Percentiles rank a stretch among this genome's conserved stretches.
These are phyloP conservation scores for Clavispora asparagi DNA, from an alignment of 805 yeast species.

Conservation along the genomic window DNA sequence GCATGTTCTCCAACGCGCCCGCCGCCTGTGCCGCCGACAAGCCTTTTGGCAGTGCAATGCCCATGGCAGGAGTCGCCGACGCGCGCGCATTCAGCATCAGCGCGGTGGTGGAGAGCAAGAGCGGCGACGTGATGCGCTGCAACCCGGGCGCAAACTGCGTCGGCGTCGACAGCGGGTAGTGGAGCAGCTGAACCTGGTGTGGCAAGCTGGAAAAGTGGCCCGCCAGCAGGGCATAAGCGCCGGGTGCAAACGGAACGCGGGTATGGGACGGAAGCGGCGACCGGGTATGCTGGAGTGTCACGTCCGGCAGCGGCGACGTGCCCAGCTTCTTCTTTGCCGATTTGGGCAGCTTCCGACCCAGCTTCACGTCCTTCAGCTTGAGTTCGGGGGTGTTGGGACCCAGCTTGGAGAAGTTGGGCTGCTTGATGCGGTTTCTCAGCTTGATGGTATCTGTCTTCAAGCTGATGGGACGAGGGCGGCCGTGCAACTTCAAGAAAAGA, in stretches of 20 bases:
- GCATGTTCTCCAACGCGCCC: constrained; percentile 41
- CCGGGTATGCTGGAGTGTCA: constrained; percentile 3
- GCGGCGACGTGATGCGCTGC: constrained; percentile 59
- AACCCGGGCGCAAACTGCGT: constrained; percentile 65
- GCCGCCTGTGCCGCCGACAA: constrained; percentile 34
- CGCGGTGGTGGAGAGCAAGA: constrained; percentile 49
- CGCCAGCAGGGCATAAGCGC: constrained; percentile 9
- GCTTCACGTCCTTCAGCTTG: constrained; percentile 42
- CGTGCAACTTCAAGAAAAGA: constrained; percentile 82
- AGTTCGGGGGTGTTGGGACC: constrained; percentile 54
- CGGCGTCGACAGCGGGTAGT: constrained; percentile 66
- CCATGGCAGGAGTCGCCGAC: constrained; percentile 11
- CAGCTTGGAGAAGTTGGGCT: constrained; percentile 34
- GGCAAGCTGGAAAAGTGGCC: constrained; percentile 21
- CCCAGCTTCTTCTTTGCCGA: constrained; percentile 11
- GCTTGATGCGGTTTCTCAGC: constrained; percentile 80
- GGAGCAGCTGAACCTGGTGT: constrained; percentile 46
- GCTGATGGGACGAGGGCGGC: constrained; percentile 87
- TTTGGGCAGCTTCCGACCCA: constrained; percentile 22
- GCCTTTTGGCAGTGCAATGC: constrained; percentile 7
- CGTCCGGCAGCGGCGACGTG: constrained; percentile 1
- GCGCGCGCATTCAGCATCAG: constrained; percentile 36
- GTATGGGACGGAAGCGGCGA: constrained; percentile 12
- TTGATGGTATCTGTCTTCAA: constrained; percentile 90
- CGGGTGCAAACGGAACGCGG: constrained; percentile 5